Percentiles rank a stretch among this genome's conserved stretches.
phyloP scores from a whole-genome alignment of 257 asterid species.

The Ballota nigra region DNA sequence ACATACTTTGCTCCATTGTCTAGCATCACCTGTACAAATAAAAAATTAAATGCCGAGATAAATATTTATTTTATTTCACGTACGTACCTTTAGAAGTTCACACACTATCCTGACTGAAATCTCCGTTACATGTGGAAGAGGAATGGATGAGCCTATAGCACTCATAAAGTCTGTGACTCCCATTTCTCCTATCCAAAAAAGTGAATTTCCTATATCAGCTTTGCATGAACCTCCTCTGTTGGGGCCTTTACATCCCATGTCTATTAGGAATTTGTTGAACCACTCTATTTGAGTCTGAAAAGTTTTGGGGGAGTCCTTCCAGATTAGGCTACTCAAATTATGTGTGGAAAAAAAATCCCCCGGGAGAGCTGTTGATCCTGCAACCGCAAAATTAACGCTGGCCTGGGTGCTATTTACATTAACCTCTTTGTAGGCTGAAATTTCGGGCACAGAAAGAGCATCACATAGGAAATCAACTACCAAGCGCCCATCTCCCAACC shows the following conservation, averaged over 20 bases:
- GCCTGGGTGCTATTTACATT: not conserved
- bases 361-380: slow-evolving; percentile 43
- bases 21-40: slow-evolving; percentile 23
- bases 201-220: slow-evolving; percentile 33
- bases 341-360: not conserved
- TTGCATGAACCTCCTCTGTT: slow-evolving; percentile 17
- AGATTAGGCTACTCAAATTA: slow-evolving; percentile 26
- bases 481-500: slow-evolving; percentile 29
- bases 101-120: slow-evolving; percentile 23
- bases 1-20: slow-evolving; percentile 37
- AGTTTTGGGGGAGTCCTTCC: slow-evolving; percentile 29
- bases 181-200: slow-evolving; percentile 51
- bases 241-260: slow-evolving; percentile 27
- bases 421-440: slow-evolving; percentile 29
- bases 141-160: slow-evolving; percentile 19
- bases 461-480: slow-evolving; percentile 40
- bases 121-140: slow-evolving; percentile 30
- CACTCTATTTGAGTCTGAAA: slow-evolving; percentile 46
- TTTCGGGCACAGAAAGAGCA: slow-evolving; percentile 30
- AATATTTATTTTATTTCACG: too few relatives aligned
- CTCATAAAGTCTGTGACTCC: slow-evolving; percentile 40
- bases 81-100: slow-evolving; percentile 39
- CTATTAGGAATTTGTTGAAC: slow-evolving; percentile 29
- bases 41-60: too few relatives aligned
- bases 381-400: slow-evolving; percentile 34